Evolutionary conservation across 2,329 filamentous ascomycete species (phyloP), one percentile per base, ranked within the genome.

Genomic region (Fusarium euwallaceae): DNA sequence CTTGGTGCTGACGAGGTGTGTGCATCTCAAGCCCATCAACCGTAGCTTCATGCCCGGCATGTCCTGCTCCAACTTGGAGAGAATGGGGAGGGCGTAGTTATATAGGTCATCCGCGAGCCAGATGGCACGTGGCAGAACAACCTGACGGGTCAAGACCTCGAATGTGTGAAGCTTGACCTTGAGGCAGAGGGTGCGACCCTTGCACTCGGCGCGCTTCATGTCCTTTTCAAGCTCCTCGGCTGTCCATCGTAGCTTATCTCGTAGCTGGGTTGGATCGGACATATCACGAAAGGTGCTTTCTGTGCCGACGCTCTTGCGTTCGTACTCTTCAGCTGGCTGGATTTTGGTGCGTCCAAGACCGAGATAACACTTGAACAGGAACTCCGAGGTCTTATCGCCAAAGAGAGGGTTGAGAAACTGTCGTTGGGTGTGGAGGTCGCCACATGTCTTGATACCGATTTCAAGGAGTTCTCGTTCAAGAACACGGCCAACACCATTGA

Each of bases 101-200:
- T 96, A 98, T 5, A 99, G 84, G 77, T 99, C 97, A 45, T 96
- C 92, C 1, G 95, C 93, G 7, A 88, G 85, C 59, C 84, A 88
- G 2, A 98, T 88, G 0, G 95, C 91, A 74, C 92, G 93, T 0
- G 94, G 92, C 3, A 92, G 89, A 4, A 93, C 90, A 7, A 90
- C 89, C 80, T 99, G 97, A 36, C 97, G 88, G 0, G 95, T 97
- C 61, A 94, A 89, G 22, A 98, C 94, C 82, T 98, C 95, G 78
- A 96, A 99, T 0, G 95, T 98, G 81, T 98, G 94, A 9, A 98
- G 85, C 81, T 99, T 99, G 74, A 98, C 89, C 82, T 99, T 99
- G 39, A 99, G 85, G 24, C 95, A 94, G 2, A 99, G 85, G 0
- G 96, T 98, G n/a, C 95, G 90, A 1, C 96, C 96, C 82, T 96